These are phyloP conservation scores for Aspergillus sp. DNA, from an alignment of 2,329 filamentous ascomycete genomes.

Conservation along the genomic window DNA sequence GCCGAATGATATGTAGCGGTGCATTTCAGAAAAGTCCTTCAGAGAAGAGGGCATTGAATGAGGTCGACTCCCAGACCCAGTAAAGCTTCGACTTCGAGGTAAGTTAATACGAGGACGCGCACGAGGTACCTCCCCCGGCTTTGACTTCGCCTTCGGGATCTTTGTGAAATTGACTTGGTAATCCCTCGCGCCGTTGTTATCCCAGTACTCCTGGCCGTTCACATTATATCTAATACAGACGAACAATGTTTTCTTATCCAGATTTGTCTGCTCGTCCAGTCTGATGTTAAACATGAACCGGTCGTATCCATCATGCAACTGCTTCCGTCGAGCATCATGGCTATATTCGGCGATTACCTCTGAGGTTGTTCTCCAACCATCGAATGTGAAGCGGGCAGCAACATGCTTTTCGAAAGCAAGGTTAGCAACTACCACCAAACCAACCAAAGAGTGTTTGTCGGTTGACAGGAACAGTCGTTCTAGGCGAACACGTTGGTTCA, in stretches of 20 bases:
- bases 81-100: slow-evolving; percentile 65
- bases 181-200: slow-evolving; percentile 84
- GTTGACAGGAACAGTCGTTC: slow-evolving; percentile 84
- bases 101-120: slow-evolving; percentile 56
- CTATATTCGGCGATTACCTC: slow-evolving; percentile 89
- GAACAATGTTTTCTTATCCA: slow-evolving; percentile 89
- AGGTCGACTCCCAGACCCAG: slow-evolving; percentile 52
- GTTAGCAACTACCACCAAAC: slow-evolving; percentile 82
- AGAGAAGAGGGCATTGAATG: slow-evolving; percentile 55
- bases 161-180: slow-evolving; percentile 93
- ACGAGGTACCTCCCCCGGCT: slow-evolving; percentile 35
- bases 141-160: slow-evolving; percentile 62
- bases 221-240: slow-evolving; percentile 88
- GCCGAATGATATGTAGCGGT: slow-evolving; percentile 56
- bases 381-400: slow-evolving; percentile 89
- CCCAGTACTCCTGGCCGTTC: slow-evolving; percentile 85
- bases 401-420: slow-evolving; percentile 86
- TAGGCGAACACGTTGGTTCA: slow-evolving; percentile 66
- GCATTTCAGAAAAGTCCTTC: slow-evolving; percentile 69
- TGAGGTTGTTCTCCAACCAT: slow-evolving; percentile 98
- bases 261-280: slow-evolving; percentile 82
- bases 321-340: slow-evolving; percentile 70
- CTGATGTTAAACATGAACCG: slow-evolving; percentile 94
- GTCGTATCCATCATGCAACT: slow-evolving; percentile 68
- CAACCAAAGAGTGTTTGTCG: slow-evolving; percentile 84